Base-by-base conservation (phyloP, 352 stramenopile species). In the Phytophthora agathidicida region DNA sequence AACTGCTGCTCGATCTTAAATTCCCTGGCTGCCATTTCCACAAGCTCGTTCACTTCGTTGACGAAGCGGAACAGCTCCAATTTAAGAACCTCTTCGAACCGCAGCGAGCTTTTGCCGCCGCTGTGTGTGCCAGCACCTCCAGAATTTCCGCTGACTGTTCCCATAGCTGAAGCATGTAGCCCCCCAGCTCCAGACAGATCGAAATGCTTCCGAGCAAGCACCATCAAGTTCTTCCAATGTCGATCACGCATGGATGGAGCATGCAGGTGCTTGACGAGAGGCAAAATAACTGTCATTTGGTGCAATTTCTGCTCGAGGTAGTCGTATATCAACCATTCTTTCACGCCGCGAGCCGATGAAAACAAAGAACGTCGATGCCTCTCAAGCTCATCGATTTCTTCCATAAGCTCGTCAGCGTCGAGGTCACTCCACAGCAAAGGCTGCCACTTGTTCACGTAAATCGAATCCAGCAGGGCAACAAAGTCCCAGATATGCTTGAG, bases 1-100 rank as follows among this genome's bases (percentile, higher is more conserved):
- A 99, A 72, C 43, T 98, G 96, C 57, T 97, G 96, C 59, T 99
- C 96, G 53, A 99, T 99, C 72, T 98, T 99, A 50, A 98, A 96
- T 48, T 99, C 96, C n/a, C 97, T 96, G 13, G 80, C 91, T 43
- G 94, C 96, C 52, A 97, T 96, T 66, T 98, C 94, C 2, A 98
- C 91, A 17, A 98, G 80, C 41, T 98, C 94, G 56, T 96, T 93
- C 30, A 98, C 93, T 60, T 98, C 90, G 44, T 96, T 96, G 17
- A 97, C 93, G 51, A 97, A 93, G 5, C 80, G 78, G 59, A 98
- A 88, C 26, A 98, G 75, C 33, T 98, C 89, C n/a, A 98, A 75
- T 35, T 80, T 76, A 32, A 98, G 83, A 48, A 98, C 94, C 50
- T 98, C 91, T 64, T 97, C 83, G 16, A 98, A 91, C 0, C 75